These are phyloP conservation scores for Pseudogymnoascus sp. DNA, from an alignment of 2,329 filamentous ascomycete species.

Conservation along the genomic window DNA sequence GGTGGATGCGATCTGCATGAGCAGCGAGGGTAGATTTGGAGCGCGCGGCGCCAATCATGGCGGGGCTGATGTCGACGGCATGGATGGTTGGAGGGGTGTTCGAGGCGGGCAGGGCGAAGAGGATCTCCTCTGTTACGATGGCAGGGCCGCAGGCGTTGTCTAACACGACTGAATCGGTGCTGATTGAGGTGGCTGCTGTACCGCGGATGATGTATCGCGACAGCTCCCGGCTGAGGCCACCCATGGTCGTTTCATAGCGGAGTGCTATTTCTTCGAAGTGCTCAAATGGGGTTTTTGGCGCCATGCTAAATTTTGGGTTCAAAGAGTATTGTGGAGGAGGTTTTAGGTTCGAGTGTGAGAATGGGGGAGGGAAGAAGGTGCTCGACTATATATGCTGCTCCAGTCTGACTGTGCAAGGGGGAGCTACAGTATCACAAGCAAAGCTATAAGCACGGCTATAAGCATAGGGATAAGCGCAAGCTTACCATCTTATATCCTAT, in stretches of 20 bases:
- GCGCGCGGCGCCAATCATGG: slow-evolving; percentile 18
- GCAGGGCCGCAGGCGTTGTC: slow-evolving; percentile 27
- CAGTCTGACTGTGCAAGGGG: neutral
- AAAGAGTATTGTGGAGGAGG: neutral
- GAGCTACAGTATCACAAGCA: neutral
- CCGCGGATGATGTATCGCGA: slow-evolving; percentile 13
- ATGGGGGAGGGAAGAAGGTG: neutral
- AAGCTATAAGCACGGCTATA: neutral
- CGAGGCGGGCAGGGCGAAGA: slow-evolving; percentile 7
- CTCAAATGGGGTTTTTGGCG: neutral
- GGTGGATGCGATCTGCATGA: slow-evolving; percentile 9
- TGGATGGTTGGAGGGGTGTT: slow-evolving; percentile 12
- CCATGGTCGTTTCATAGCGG: slow-evolving; percentile 17
- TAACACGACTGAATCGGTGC: slow-evolving; percentile 15
- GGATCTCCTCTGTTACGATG: slow-evolving; percentile 20
- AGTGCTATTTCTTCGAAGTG: slow-evolving; percentile 12
- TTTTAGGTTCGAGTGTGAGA: neutral
- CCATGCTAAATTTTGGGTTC: neutral
- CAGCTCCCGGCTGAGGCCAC: slow-evolving; percentile 18
- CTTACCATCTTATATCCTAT: neutral
- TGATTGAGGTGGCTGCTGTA: neutral
- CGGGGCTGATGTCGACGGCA: slow-evolving; percentile 18
- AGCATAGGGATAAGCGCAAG: neutral
- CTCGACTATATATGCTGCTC: neutral
- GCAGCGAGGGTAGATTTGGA: slow-evolving; percentile 12